These are phyloP conservation scores for Eucalyptus pauciflora DNA, from an alignment of 345 rosid genomes.

Conservation along the genomic window DNA sequence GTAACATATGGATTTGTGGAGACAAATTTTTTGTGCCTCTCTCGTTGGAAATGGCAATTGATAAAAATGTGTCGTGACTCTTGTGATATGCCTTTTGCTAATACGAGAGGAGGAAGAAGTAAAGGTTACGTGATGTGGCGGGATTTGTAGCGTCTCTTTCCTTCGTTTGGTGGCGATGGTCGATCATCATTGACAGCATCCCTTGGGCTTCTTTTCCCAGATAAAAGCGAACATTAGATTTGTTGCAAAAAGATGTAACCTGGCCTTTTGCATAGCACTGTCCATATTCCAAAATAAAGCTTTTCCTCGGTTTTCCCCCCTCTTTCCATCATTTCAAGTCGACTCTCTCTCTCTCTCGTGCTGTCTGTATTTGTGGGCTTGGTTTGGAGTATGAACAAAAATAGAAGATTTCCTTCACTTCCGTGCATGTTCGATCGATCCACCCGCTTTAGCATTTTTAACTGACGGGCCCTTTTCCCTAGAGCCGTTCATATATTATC, in stretches of 20 bases:
- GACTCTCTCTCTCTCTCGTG: neutral
- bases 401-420: neutral
- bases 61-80: neutral
- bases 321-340: neutral
- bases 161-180: neutral
- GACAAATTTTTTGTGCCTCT: neutral
- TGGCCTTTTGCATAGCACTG: neutral
- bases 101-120: neutral
- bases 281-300: neutral
- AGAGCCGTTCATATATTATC: neutral
- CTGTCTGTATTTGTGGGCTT: neutral
- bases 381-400: neutral
- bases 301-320: neutral
- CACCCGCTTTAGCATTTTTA: neutral
- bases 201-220: neutral
- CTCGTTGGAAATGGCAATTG: neutral
- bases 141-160: neutral
- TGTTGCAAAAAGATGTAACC: neutral
- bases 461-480: neutral
- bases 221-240: neutral
- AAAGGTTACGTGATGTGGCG: neutral
- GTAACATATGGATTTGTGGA: neutral
- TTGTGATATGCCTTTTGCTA: neutral
- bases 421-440: neutral
- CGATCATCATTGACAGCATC: neutral